phyloP scores from a whole-genome alignment of 805 yeast genomes.

The Kuraishia ogatae region DNA sequence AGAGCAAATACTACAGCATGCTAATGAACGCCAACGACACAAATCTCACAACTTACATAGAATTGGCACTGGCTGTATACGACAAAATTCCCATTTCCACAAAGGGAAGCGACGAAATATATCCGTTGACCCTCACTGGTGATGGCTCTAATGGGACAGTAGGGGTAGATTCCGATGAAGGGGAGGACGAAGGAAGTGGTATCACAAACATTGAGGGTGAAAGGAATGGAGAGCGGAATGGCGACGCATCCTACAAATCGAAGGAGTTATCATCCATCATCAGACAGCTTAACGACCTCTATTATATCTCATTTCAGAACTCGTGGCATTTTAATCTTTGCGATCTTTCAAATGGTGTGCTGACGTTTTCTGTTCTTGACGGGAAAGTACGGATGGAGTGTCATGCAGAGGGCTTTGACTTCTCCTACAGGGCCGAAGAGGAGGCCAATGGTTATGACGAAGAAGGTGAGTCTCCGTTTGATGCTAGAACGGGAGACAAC shows the following conservation, averaged over 20 bases:
- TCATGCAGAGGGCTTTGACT: conserved; percentile 55
- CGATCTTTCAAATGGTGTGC: conserved; percentile 45
- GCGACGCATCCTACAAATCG: conserved; percentile 28
- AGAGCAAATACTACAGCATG: conserved; percentile 36
- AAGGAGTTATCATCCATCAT: conserved; percentile 31
- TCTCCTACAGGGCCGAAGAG: conserved; percentile 31
- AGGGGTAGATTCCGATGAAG: conserved; percentile 2
- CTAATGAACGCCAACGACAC: conserved; percentile 31
- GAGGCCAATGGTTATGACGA: conserved; percentile 4
- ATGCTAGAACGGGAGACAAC: neutral
- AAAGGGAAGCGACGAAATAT: conserved; percentile 22
- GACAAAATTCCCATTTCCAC: conserved; percentile 51
- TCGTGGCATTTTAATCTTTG: conserved; percentile 74
- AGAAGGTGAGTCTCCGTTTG: neutral
- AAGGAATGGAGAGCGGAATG: conserved; percentile 29
- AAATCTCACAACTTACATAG: conserved; percentile 35
- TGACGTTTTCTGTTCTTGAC: conserved; percentile 32
- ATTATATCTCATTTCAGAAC: conserved; percentile 57
- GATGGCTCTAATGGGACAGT: conserved; percentile 7
- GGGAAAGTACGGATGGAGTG: conserved; percentile 46
- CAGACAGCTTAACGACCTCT: conserved; percentile 47
- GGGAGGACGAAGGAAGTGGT: conserved; percentile 1
- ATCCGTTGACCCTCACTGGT: conserved; percentile 17
- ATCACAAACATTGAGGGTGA: conserved; percentile 8
- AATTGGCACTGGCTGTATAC: conserved; percentile 50